phyloP scores from a whole-genome alignment of 2,329 filamentous ascomycete genomes.

The Zasmidium citrigriseum region DNA sequence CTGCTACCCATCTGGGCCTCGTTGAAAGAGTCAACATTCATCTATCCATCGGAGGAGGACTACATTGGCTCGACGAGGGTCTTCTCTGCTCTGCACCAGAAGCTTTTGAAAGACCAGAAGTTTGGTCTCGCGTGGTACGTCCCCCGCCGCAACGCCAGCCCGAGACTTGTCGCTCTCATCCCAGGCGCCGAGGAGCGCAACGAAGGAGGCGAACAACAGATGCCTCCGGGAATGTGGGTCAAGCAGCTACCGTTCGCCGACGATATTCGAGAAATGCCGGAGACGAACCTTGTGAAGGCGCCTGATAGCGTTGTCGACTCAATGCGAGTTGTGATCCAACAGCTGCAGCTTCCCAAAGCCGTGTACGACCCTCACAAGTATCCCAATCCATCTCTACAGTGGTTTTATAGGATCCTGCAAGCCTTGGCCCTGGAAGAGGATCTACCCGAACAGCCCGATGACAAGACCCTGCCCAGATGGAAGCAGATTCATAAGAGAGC shows the following conservation, averaged over 20 bases:
- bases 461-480: slow-evolving; percentile 81
- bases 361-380: slow-evolving; percentile 84
- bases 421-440: slow-evolving; percentile 90
- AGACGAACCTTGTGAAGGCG: slow-evolving; percentile 57
- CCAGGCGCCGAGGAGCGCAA: slow-evolving; percentile 69
- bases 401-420: slow-evolving; percentile 95
- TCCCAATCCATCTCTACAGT: slow-evolving; percentile 82
- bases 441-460: slow-evolving; percentile 70
- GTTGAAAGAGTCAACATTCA: slow-evolving; percentile 82
- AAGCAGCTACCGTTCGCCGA: slow-evolving; percentile 86
- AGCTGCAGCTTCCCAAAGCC: slow-evolving; percentile 83
- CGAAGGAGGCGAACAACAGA: slow-evolving; percentile 66
- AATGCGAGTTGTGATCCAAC: slow-evolving; percentile 81
- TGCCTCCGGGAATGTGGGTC: slow-evolving; percentile 86
- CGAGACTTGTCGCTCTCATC: slow-evolving; percentile 77
- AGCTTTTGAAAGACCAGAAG: slow-evolving; percentile 75
- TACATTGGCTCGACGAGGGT: slow-evolving; percentile 90
- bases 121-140: slow-evolving; percentile 90
- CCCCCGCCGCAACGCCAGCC: slow-evolving; percentile 75
- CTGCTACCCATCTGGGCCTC: slow-evolving; percentile 81
- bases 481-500: slow-evolving; percentile 87
- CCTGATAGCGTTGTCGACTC: slow-evolving; percentile 73
- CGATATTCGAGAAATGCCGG: slow-evolving; percentile 76
- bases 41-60: slow-evolving; percentile 89
- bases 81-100: slow-evolving; percentile 87